Evolutionary conservation across 768 basidiomycete species (phyloP).

Genomic region (Boletus subparvulus): DNA sequence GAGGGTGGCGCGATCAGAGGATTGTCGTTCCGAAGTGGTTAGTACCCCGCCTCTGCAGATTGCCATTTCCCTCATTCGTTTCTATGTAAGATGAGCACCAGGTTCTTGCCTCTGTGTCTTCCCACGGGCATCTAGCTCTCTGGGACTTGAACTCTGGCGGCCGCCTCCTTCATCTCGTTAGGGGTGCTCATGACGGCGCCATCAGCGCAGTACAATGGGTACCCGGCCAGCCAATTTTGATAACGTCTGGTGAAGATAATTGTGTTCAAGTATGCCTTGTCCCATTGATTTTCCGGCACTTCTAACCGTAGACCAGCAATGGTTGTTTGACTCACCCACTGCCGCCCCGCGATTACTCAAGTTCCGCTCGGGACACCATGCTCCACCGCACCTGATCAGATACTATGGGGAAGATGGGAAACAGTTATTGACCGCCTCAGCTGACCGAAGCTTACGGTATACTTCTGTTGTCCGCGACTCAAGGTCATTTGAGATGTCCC

Average conservation of each 20-base stretch:
- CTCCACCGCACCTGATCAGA: constrained; percentile 86
- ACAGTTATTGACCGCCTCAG: constrained; percentile 82
- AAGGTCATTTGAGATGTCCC: constrained; percentile 89
- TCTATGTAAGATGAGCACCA: constrained; percentile 71
- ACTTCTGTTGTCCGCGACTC: constrained; percentile 95
- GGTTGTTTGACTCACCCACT: constrained; percentile 92
- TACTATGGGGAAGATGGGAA: constrained; percentile 99
- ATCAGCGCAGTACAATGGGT: constrained; percentile 88
- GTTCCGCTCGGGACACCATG: constrained; percentile 88
- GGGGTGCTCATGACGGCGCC: constrained; percentile 86
- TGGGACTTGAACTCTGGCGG: constrained; percentile 91
- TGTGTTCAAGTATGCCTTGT: constrained; percentile 74
- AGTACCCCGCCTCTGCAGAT: constrained; percentile 21
- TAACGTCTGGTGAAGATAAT: constrained; percentile 92
- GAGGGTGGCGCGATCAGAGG: constrained; percentile 78
- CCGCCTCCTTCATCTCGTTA: constrained; percentile 77
- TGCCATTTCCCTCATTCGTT: constrained; percentile 1
- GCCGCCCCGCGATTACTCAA: constrained; percentile 85
- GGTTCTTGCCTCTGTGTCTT: constrained; percentile 83
- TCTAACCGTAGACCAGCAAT: constrained; percentile 65
- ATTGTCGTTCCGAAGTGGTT: constrained; percentile 85
- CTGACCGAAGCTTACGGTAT: constrained; percentile 85
- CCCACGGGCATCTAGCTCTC: constrained; percentile 83
- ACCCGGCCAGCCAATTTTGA: constrained; percentile 85
- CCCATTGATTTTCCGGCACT: background rate